Evolutionary conservation across 2,329 filamentous ascomycete genomes (phyloP), one percentile per base, ranked within the genome.

Genomic region (Phyllosticta capitalensis): DNA sequence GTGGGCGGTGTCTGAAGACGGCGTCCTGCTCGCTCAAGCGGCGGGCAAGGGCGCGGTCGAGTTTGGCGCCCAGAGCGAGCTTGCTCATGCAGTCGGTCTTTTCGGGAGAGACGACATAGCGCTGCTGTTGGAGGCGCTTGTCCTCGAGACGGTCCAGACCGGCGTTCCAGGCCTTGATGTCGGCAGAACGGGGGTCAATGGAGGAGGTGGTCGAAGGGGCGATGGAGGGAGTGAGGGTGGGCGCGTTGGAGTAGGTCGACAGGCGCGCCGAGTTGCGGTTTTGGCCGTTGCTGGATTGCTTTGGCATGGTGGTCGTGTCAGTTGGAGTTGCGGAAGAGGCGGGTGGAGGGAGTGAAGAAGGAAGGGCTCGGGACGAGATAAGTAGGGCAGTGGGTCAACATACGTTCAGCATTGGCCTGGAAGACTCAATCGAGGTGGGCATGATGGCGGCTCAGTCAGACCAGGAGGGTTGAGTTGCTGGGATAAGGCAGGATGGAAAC

Each of bases 11-110:
- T 30, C 52, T 84, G 81, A 94, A 92, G 73, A 89, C 86, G 65
- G 92, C 92, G 68, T 96, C 92, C 74, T 96, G 92, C 65, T 88
- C 78, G 26, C 83, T 87, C 91, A 96, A 94, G 68, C 92, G 84
- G 65, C 91, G 82, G 65, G 87, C 87, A 59, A 96, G 83, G 21
- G 92, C 91, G 62, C 92, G 85, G 72, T 96, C 91, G 49, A 96
- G 83, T 77, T 96, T 96, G 62, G 91, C 91, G 54, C 91, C 89
- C 56, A 96, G 82, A 45, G 91, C 91, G 61, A 95, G 82, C 77
- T 95, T 95, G 78, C 85, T 86, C 74, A 95, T 79, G 71, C 88
- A 86, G 68, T 90, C 88, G 20, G 81, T 84, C 80, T 95, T 95
- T 74, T 92, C 85, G 63, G 87, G 83, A 71, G 80, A 88, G 64